Evolutionary conservation across 2,329 filamentous ascomycete genomes (phyloP).

Genomic region (Aspergillaceae sp.): DNA sequence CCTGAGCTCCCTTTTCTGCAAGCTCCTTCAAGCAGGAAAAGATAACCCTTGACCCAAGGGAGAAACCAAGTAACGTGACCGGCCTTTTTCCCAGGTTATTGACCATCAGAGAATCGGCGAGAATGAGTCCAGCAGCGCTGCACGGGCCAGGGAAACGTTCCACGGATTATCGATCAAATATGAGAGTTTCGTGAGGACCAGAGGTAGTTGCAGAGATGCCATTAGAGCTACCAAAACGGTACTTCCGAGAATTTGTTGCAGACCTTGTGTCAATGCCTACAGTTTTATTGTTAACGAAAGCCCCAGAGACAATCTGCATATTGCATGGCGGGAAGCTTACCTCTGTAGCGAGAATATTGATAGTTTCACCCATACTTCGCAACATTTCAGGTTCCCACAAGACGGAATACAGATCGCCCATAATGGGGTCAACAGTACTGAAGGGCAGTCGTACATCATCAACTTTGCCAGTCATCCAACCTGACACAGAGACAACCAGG

Average conservation of each 20-base stretch:
- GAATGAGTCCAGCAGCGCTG: constrained; percentile 81
- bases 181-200: constrained; percentile 84
- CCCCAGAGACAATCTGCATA: background rate
- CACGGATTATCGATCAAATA: constrained; percentile 98
- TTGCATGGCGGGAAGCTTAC: constrained; percentile 40
- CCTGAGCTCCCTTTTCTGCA: constrained; percentile 70
- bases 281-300: constrained; percentile 16
- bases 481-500: constrained; percentile 86
- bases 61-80: constrained; percentile 90
- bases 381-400: constrained; percentile 98
- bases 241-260: constrained; percentile 88
- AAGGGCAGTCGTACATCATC: constrained; percentile 94
- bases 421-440: constrained; percentile 92
- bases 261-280: constrained; percentile 84
- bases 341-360: constrained; percentile 96
- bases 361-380: constrained; percentile 93
- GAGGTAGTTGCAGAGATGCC: constrained; percentile 84
- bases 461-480: constrained; percentile 97
- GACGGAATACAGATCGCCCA: constrained; percentile 97
- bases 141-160: constrained; percentile 90
- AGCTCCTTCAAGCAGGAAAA: constrained; percentile 86
- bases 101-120: constrained; percentile 89
- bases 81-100: constrained; percentile 84
- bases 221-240: constrained; percentile 84
- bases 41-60: constrained; percentile 82